Percentiles rank a stretch among this genome's conserved stretches.
Evolutionary conservation across 164 flowering plant genomes (phyloP).

Genomic region (Taxillus chinensis): DNA sequence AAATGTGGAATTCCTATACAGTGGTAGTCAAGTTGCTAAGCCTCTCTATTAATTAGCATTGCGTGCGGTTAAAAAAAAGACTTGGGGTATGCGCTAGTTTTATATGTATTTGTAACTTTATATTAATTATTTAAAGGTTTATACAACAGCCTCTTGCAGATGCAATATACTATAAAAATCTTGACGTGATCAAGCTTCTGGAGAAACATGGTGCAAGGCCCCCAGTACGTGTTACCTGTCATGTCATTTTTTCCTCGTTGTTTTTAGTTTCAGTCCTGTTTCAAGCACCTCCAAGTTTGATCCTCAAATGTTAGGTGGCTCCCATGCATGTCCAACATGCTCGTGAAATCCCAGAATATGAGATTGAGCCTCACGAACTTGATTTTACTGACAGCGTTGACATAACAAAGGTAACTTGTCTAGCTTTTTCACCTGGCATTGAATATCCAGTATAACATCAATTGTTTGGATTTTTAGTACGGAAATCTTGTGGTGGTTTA

Average conservation of each 20-base stretch:
- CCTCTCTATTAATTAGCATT: too few relatives aligned
- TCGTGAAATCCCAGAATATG: slow-evolving; percentile 89
- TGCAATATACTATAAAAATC: slow-evolving; percentile 79
- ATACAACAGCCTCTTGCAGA: slow-evolving; percentile 88
- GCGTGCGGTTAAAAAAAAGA: too few relatives aligned
- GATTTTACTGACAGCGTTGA: slow-evolving; percentile 71
- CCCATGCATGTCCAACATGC: slow-evolving; percentile 81
- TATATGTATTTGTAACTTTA: neutral
- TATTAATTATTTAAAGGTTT: neutral
- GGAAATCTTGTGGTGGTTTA: too few relatives aligned
- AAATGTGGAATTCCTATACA: too few relatives aligned
- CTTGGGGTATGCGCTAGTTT: too few relatives aligned
- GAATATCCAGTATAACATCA: too few relatives aligned
- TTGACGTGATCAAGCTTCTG: slow-evolving; percentile 66
- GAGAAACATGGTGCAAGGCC: slow-evolving; percentile 90
- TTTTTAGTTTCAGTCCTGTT: neutral
- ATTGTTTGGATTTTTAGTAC: too few relatives aligned
- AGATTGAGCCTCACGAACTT: slow-evolving; percentile 69
- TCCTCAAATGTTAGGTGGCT: slow-evolving; percentile 37
- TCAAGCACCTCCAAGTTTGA: neutral
- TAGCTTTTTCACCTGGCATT: neutral
- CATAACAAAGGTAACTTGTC: slow-evolving; percentile 60
- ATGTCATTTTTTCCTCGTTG: neutral
- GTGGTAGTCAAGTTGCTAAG: too few relatives aligned
- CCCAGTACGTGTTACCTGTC: slow-evolving; percentile 33